Evolutionary conservation across 306 rosid genomes (phyloP).

Genomic region (Dicorynia guianensis): DNA sequence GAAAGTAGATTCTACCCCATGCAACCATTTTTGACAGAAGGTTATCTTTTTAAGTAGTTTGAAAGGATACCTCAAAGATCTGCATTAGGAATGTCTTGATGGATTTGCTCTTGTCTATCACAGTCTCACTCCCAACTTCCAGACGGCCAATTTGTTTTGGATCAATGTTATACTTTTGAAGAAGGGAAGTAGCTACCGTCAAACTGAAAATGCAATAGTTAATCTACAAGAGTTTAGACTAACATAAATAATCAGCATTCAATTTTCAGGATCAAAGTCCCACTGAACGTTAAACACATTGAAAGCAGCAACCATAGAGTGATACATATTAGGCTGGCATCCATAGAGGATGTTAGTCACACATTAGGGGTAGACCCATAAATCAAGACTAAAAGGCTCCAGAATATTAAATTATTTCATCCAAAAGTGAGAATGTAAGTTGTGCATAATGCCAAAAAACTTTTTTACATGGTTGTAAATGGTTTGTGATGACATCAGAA

Average conservation of each 20-base stretch:
- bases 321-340: slow-evolving; percentile 12
- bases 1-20: not conserved
- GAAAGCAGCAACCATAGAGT: slow-evolving; percentile 19
- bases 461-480: slow-evolving; percentile 5
- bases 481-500: not conserved
- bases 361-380: not conserved
- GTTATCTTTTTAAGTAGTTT: not conserved
- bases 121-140: slow-evolving; percentile 95
- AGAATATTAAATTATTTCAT: not conserved
- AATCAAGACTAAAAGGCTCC: slow-evolving; percentile 18
- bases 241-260: not conserved
- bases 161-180: slow-evolving; percentile 77
- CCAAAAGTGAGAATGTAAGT: not conserved
- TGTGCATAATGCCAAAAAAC: slow-evolving; percentile 6
- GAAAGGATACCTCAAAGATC: slow-evolving; percentile 78
- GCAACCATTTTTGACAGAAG: not conserved
- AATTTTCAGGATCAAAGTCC: not conserved
- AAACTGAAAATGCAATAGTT: slow-evolving; percentile 64
- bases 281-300: slow-evolving; percentile 13
- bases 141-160: slow-evolving; percentile 86
- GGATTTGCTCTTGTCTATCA: slow-evolving; percentile 94
- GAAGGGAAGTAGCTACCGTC: slow-evolving; percentile 80
- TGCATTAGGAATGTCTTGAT: slow-evolving; percentile 91
- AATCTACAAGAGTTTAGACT: slow-evolving; percentile 12
- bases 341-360: slow-evolving; percentile 5